A percentile compares a stretch with the other conserved stretches of the same genome.
Evolutionary conservation across 306 rosid genomes (phyloP).

Genomic region (Medicago lupulina): DNA sequence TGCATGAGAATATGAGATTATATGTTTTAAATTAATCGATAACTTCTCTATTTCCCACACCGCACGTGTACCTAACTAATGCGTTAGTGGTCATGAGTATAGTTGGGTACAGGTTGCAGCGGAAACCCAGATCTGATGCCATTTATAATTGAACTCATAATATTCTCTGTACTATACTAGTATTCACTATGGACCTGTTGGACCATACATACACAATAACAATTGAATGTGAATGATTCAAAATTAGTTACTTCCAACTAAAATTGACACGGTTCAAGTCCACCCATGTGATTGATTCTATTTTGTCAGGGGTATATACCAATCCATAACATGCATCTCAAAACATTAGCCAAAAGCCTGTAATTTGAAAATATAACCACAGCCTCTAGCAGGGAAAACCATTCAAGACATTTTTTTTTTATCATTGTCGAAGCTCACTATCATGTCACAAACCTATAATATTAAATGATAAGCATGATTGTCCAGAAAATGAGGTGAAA

Average conservation of each 20-base stretch:
- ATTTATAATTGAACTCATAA: too few relatives aligned
- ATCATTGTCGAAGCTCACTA: background rate
- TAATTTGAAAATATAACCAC: background rate
- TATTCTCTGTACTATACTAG: too few relatives aligned
- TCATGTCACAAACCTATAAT: slow-evolving; percentile 4
- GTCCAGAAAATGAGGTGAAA: slow-evolving; percentile 35
- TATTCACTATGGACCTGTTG: too few relatives aligned
- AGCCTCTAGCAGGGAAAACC: background rate
- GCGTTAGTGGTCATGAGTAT: background rate
- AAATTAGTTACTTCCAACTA: slow-evolving; percentile 5
- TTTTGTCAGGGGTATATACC: slow-evolving; percentile 9
- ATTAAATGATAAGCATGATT: slow-evolving; percentile 8
- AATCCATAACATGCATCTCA: background rate
- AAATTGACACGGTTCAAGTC: background rate
- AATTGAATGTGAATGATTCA: background rate
- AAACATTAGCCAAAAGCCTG: slow-evolving; percentile 7
- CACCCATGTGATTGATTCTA: slow-evolving; percentile 9
- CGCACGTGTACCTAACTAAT: slow-evolving; percentile 18
- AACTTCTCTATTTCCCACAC: slow-evolving; percentile 6
- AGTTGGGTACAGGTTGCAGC: too few relatives aligned
- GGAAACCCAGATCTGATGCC: too few relatives aligned
- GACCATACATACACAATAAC: too few relatives aligned
- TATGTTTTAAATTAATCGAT: background rate
- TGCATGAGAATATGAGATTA: background rate
- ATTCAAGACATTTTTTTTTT: background rate